Percentiles rank a stretch among this genome's conserved stretches.
These are phyloP conservation scores for Malbranchea zuffiana DNA, from an alignment of 2,329 filamentous ascomycete species.

Conservation along the genomic window DNA sequence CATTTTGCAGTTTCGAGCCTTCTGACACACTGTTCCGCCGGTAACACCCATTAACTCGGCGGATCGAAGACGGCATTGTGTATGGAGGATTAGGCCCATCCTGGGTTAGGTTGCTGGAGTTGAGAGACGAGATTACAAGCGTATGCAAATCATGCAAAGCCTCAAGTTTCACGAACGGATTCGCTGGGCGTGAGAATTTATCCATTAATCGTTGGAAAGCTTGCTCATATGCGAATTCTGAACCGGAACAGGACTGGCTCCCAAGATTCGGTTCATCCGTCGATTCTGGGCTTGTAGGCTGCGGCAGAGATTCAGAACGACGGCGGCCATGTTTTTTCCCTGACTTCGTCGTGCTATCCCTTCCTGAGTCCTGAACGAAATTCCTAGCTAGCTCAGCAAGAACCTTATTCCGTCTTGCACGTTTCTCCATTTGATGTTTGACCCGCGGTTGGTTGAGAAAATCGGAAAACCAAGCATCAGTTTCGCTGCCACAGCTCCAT, in stretches of 20 bases:
- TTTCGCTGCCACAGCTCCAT: constrained; percentile 83
- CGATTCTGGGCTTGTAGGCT: constrained; percentile 1
- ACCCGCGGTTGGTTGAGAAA: constrained; percentile 41
- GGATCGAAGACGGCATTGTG: not conserved
- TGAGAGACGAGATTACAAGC: constrained; percentile 65
- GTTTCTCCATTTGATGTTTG: constrained; percentile 30
- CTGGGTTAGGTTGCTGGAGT: constrained; percentile 39
- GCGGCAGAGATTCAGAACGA: constrained; percentile 21
- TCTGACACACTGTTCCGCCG: constrained; percentile 14
- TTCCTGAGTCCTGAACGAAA: not conserved
- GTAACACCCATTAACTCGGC: constrained; percentile 24
- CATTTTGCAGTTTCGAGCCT: constrained; percentile 7
- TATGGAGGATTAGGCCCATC: constrained; percentile 21
- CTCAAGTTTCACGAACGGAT: constrained; percentile 75
- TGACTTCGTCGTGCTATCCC: not conserved
- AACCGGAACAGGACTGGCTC: not conserved
- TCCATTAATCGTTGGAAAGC: constrained; percentile 70
- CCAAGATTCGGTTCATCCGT: not conserved
- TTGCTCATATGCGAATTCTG: constrained; percentile 62
- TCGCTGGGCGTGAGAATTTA: constrained; percentile 81
- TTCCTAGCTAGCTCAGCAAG: constrained; percentile 22
- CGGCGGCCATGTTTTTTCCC: constrained; percentile 21
- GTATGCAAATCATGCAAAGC: constrained; percentile 73
- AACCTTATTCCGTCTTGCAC: constrained; percentile 30
- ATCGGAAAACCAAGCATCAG: constrained; percentile 68